A percentile compares a stretch with the other conserved stretches of the same genome.
Conservation (phyloP, 169 alveolate genomes). For the Plasmodium vinckei region DNA sequence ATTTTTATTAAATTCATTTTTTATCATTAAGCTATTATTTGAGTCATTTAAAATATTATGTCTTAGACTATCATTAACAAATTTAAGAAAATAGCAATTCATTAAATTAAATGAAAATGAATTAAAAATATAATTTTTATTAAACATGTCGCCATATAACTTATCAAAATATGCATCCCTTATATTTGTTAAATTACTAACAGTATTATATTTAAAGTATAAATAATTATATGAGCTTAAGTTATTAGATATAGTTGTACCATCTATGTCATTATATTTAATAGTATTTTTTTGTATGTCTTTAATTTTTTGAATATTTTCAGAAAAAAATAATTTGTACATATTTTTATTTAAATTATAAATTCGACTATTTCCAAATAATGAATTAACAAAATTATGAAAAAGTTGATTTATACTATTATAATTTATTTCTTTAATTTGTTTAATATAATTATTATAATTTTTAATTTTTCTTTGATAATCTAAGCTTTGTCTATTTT, state of each 20-base stretch:
- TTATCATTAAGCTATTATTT: not conserved
- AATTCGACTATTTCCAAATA: constrained; percentile 23
- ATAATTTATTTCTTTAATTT: constrained; percentile 31
- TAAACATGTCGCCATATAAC: constrained; percentile 22
- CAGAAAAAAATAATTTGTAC: constrained; percentile 14
- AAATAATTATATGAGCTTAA: not conserved
- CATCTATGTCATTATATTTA: not conserved
- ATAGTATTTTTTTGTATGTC: not conserved
- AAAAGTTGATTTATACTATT: constrained; percentile 26
- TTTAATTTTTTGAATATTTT: constrained; percentile 2
- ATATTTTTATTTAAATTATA: not conserved
- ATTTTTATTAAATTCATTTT: not conserved
- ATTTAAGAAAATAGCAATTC: constrained; percentile 33
- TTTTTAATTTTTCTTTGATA: constrained; percentile 5
- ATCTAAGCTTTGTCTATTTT: constrained; percentile 7
- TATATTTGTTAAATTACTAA: constrained; percentile 35
- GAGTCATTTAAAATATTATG: not conserved
- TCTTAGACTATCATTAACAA: constrained; percentile 13
- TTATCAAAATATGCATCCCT: constrained; percentile 18
- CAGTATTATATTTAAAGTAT: constrained; percentile 36
- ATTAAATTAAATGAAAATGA: constrained; percentile 59
- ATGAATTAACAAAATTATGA: constrained; percentile 13
- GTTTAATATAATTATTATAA: constrained; percentile 1
- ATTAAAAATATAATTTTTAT: constrained; percentile 35
- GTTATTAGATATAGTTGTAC: too few relatives aligned